A percentile compares a stretch with the other conserved stretches of the same genome.
phyloP scores from a whole-genome alignment of 2,329 filamentous ascomycete species.

The Sclerotinia trifoliorum region DNA sequence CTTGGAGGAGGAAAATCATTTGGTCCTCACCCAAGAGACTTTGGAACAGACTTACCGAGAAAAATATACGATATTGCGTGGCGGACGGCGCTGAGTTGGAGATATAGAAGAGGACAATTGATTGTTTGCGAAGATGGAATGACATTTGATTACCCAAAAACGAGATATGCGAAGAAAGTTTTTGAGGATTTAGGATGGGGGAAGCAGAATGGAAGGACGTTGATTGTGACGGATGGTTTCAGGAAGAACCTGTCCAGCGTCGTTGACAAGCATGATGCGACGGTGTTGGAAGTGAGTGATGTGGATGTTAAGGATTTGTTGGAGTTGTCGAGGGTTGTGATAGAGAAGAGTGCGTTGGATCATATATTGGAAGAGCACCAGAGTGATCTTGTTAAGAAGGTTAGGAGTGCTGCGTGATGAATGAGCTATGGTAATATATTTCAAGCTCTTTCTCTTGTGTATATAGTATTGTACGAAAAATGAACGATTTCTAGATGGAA shows the following conservation, averaged over 20 bases:
- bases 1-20: conserved; percentile 83
- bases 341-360: conserved; percentile 79
- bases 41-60: conserved; percentile 74
- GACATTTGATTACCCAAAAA: conserved; percentile 55
- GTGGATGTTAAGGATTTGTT: conserved; percentile 96
- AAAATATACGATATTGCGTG: conserved; percentile 96
- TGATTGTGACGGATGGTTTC: conserved; percentile 67
- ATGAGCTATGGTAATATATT: conserved; percentile 16
- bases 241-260: conserved; percentile 65
- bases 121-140: conserved; percentile 78
- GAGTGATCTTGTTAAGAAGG: conserved; percentile 54
- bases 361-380: conserved; percentile 71
- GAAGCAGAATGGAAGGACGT: conserved; percentile 59
- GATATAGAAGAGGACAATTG: conserved; percentile 83
- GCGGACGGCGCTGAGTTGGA: conserved; percentile 89
- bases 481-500: conserved; percentile 18
- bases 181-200: conserved; percentile 71
- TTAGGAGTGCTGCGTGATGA: conserved; percentile 31
- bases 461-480: conserved; percentile 16
- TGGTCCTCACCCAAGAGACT: conserved; percentile 91
- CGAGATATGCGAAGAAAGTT: conserved; percentile 64
- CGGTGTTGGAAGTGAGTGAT: conserved; percentile 67
- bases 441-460: conserved; percentile 15
- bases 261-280: conserved; percentile 62
- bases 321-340: conserved; percentile 78